Base-by-base conservation (phyloP, 1,284 basidiomycete species). In the Fomitopsis palustris region DNA sequence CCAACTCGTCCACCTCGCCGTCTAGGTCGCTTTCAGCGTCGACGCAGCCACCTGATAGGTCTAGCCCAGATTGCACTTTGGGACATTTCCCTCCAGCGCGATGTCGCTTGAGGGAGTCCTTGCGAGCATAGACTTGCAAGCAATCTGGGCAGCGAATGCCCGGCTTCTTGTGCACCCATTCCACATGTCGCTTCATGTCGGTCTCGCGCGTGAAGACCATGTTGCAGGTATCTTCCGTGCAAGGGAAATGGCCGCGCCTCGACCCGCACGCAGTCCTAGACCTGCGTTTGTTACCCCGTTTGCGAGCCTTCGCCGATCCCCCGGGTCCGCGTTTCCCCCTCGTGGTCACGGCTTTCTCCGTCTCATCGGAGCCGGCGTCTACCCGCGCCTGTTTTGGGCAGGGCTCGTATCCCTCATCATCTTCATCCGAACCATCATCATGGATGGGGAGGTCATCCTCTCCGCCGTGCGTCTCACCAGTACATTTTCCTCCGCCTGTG, bases 121-220 rank as follows among this genome's bases (percentile, higher is more conserved):
- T 2, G 21, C 45, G 45, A 16, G 45, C 45, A 16, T 47, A 47
- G 23, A 17, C 14, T 4, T n/a, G 6, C 2, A 17, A 5, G 45
- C 45, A 47, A 4, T 8, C 4, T 5, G 23, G 19, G 25, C 45
- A 47, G 19, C 25, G 12, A 25, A 27, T 17, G 12, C 25, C 25
- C 25, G 3, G 10, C 19, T 42, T 42, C 33, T 19, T 27, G 35
- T 54, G 53, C 35, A 39, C 53, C n/a, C 21, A 16, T 3, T 33
- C 21, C 29, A 39, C 21, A 21, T 57, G 56, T 6, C 56, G 56
- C 7, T 42, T 52, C 37, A 53, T 21, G 41, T 57, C 56, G 23
- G 49, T 53, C n/a, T 29, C 10, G 47, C 56, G 56, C 31, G 27
- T 39, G 39, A 57, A 53, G 23, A 27, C n/a, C 51, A 14, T 14